Percentiles rank a stretch among this genome's conserved stretches.
phyloP scores from a whole-genome alignment of 2,329 filamentous ascomycete species.

The Ascochyta rabiei region DNA sequence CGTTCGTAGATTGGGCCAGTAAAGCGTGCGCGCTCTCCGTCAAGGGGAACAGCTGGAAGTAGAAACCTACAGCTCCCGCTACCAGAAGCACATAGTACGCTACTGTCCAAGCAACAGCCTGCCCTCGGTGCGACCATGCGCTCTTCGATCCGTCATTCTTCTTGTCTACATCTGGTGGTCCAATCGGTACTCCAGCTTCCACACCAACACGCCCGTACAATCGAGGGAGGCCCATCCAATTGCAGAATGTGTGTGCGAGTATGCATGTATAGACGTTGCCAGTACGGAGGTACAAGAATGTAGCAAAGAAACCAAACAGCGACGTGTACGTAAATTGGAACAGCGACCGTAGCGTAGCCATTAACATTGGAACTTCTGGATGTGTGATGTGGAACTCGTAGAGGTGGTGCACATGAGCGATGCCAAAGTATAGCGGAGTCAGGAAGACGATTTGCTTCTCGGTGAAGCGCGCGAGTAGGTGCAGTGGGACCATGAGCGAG shows the following conservation, averaged over 20 bases:
- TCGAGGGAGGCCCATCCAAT: slow-evolving; percentile 85
- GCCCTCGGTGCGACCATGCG: slow-evolving; percentile 25
- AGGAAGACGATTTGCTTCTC: slow-evolving; percentile 71
- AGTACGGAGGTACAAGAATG: slow-evolving; percentile 85
- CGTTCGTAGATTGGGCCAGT: slow-evolving; percentile 22
- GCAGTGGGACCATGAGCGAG: slow-evolving; percentile 80
- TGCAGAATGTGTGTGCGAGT: slow-evolving; percentile 85
- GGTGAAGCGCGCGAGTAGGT: slow-evolving; percentile 68
- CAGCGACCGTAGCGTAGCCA: slow-evolving; percentile 72
- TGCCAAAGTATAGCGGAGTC: slow-evolving; percentile 86
- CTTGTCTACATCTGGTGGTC: slow-evolving; percentile 39
- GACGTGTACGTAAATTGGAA: slow-evolving; percentile 91
- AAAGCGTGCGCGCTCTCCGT: slow-evolving; percentile 68
- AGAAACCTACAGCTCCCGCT: slow-evolving; percentile 74
- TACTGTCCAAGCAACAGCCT: slow-evolving; percentile 68
- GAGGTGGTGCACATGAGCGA: slow-evolving; percentile 93
- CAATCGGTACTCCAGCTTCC: slow-evolving; percentile 54
- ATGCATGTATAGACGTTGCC: slow-evolving; percentile 80
- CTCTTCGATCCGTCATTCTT: slow-evolving; percentile 47
- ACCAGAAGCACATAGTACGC: slow-evolving; percentile 81
- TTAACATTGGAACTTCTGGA: slow-evolving; percentile 67
- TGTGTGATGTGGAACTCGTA: slow-evolving; percentile 90
- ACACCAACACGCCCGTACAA: slow-evolving; percentile 76
- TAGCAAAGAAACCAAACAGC: slow-evolving; percentile 90
- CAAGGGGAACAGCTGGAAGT: slow-evolving; percentile 70